phyloP scores from a whole-genome alignment of 169 alveolate genomes.

The Prorocentrum cordatum region DNA sequence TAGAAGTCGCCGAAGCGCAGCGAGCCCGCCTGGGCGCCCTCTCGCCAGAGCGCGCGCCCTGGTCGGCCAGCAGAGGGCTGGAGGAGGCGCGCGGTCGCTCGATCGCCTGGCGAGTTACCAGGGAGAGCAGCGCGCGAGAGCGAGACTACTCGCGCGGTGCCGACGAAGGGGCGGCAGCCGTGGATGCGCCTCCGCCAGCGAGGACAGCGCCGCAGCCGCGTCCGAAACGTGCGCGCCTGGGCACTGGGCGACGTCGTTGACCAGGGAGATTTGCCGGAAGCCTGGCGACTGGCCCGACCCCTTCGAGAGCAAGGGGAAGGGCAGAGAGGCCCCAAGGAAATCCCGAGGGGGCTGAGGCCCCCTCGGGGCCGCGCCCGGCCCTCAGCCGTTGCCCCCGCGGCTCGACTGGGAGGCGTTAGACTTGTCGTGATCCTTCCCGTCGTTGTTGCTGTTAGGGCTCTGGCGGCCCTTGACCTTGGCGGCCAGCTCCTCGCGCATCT shows the following conservation, averaged over 20 bases:
- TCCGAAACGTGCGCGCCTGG: too few species aligned
- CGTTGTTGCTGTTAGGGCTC: not conserved
- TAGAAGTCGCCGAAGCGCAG: not conserved
- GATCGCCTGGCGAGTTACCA: too few species aligned
- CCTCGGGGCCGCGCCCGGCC: not conserved
- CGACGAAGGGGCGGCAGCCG: not conserved
- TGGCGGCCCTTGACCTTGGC: not conserved
- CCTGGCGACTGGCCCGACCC: not conserved
- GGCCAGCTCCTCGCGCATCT: not conserved
- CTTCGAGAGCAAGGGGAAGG: not conserved
- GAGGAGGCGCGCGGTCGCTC: too few species aligned
- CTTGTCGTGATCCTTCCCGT: not conserved
- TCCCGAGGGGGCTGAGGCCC: not conserved
- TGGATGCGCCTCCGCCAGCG: not conserved
- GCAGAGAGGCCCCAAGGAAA: not conserved
- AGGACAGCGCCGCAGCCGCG: too few species aligned
- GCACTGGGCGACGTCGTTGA: too few species aligned
- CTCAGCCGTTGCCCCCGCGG: not conserved
- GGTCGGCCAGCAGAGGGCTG: not conserved
- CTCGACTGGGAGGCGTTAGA: not conserved
- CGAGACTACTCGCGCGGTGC: not conserved
- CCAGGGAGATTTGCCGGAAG: not conserved
- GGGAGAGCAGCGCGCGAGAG: not conserved
- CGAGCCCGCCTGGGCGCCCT: not conserved
- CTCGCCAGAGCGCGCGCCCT: not conserved